Evolutionary conservation across 768 basidiomycete species (phyloP).

Genomic region (Gloeopeniophorella convolvens): DNA sequence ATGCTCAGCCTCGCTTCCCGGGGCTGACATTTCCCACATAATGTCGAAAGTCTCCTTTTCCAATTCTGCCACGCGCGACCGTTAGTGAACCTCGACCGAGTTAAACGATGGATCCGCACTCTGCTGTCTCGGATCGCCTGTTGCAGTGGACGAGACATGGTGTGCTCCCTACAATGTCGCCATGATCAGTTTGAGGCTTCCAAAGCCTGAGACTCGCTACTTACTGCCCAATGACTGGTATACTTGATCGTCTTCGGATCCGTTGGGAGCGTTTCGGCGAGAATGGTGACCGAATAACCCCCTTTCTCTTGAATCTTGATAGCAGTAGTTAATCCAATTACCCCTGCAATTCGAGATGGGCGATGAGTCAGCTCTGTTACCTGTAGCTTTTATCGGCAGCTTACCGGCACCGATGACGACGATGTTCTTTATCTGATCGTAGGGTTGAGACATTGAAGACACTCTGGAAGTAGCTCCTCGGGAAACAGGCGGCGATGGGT

Average conservation of each 20-base stretch:
- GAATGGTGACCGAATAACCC: constrained; percentile 55
- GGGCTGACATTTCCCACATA: constrained; percentile 68
- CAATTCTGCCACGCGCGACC: constrained; percentile 37
- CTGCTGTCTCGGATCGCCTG: constrained; percentile 40
- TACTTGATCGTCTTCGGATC: constrained; percentile 71
- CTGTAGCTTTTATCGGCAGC: not conserved
- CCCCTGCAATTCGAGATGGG: constrained; percentile 40
- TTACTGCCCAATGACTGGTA: constrained; percentile 78
- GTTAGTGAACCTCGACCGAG: not conserved
- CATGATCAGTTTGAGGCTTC: not conserved
- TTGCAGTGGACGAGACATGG: constrained; percentile 53
- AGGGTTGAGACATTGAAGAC: too few relatives aligned
- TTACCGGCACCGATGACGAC: not conserved
- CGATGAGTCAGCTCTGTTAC: not conserved
- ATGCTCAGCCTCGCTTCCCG: constrained; percentile 46
- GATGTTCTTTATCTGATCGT: too few relatives aligned
- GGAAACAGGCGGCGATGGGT: too few relatives aligned
- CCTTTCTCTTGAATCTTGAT: constrained; percentile 59
- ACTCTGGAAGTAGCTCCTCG: too few relatives aligned
- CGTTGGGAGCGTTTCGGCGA: constrained; percentile 66
- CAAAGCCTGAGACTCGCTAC: constrained; percentile 23
- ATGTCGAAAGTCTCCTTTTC: constrained; percentile 68
- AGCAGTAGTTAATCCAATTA: constrained; percentile 73
- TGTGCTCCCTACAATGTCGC: constrained; percentile 65
- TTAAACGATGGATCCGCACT: constrained; percentile 33